Percentiles rank a stretch among this genome's conserved stretches.
Conservation (phyloP, 768 basidiomycete species). For the Suillus spraguei region DNA sequence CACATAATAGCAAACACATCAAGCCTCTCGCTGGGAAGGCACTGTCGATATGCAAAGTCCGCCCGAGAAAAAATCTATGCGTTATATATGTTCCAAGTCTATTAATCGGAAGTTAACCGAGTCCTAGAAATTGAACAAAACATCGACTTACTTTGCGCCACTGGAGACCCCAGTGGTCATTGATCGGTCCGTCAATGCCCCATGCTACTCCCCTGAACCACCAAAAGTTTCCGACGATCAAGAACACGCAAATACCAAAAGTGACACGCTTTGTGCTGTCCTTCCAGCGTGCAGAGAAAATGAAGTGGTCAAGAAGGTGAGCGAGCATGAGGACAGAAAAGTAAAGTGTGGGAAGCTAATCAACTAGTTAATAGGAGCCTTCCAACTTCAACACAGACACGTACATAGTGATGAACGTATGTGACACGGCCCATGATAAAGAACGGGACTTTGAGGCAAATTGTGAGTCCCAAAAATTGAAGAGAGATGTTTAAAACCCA, state of each 20-base stretch:
- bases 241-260: conserved; percentile 62
- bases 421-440: conserved; percentile 97
- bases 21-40: not conserved
- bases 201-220: conserved; percentile 92
- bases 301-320: conserved; percentile 89
- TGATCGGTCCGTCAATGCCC: conserved; percentile 89
- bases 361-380: not conserved
- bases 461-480: not conserved
- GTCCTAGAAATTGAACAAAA: not conserved
- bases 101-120: conserved; percentile 12
- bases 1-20: conserved; percentile 1
- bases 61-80: conserved; percentile 17
- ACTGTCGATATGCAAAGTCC: not conserved
- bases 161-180: conserved; percentile 72
- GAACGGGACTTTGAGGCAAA: conserved; percentile 74
- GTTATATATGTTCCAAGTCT: conserved; percentile 37
- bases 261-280: conserved; percentile 66
- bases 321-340: conserved; percentile 93
- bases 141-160: conserved; percentile 65
- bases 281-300: conserved; percentile 77
- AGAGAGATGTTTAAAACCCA: conserved; percentile 39
- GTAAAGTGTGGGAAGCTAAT: conserved; percentile 91
- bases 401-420: conserved; percentile 93
- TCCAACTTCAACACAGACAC: conserved; percentile 30
- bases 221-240: conserved; percentile 84